Conservation (phyloP, 495 filamentous ascomycete species). For the Astrocystis sublimbata region DNA sequence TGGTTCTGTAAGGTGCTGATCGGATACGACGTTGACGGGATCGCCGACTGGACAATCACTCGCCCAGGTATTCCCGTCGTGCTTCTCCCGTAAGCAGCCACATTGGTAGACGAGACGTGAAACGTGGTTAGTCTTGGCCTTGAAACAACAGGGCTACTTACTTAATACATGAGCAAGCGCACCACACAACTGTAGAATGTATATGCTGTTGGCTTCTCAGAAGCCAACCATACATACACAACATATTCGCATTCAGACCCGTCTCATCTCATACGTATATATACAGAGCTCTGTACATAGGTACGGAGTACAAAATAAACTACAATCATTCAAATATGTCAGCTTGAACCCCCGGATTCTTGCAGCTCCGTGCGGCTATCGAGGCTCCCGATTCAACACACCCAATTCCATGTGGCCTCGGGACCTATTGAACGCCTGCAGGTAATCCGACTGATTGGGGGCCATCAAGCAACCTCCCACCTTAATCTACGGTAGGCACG, state of each 20-base stretch:
- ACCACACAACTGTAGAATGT: not conserved
- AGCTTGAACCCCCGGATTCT: slow-evolving; percentile 12
- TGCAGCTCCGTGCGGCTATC: slow-evolving; percentile 10
- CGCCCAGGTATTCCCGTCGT: not conserved
- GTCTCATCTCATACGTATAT: too few species aligned
- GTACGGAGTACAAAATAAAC: not conserved
- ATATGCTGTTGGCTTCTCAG: not conserved
- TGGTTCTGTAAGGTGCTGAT: slow-evolving; percentile 6
- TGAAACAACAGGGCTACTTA: not conserved
- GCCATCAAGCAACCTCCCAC: not conserved
- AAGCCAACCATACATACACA: not conserved
- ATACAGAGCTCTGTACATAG: not conserved
- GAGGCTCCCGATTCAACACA: not conserved
- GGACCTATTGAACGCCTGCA: not conserved
- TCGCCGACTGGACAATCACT: slow-evolving; percentile 11
- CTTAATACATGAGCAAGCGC: not conserved
- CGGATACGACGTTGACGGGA: slow-evolving; percentile 6
- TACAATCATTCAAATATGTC: not conserved
- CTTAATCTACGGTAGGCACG: not conserved
- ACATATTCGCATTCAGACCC: not conserved
- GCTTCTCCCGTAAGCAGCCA: not conserved
- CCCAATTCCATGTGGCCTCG: slow-evolving; percentile 5
- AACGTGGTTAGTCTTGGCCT: not conserved
- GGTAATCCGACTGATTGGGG: not conserved
- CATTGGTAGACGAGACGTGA: not conserved